Evolutionary conservation across 129 eudicot species (phyloP).

Genomic region (Artemisia argyi): DNA sequence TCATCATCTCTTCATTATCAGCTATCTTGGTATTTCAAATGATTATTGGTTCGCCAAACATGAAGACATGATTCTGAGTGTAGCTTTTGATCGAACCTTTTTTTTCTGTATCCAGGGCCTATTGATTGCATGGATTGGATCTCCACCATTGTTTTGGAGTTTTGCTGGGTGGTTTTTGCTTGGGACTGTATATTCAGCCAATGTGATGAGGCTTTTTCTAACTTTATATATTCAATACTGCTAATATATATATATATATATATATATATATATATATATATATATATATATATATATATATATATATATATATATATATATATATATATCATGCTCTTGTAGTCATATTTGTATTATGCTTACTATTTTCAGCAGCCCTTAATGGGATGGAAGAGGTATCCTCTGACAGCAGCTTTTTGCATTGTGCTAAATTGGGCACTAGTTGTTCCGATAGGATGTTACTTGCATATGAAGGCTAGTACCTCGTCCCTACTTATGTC

Average conservation of each 20-base stretch:
- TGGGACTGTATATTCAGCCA: constrained; percentile 33
- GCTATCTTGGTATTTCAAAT: constrained; percentile 19
- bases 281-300: no score
- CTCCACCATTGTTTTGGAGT: constrained; percentile 27
- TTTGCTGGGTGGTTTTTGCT: constrained; percentile 25
- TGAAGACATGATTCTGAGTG: no score
- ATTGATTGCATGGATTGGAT: constrained; percentile 17
- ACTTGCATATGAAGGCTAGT: constrained; percentile 29
- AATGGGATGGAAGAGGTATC: constrained; percentile 32
- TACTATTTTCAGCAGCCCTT: constrained; percentile 17
- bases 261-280: no score
- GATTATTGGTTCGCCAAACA: no score
- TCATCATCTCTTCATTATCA: constrained; percentile 21
- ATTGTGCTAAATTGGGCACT: constrained; percentile 22
- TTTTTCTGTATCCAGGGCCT: constrained; percentile 2
- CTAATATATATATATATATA: no score
- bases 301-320: no score
- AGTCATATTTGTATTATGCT: neutral
- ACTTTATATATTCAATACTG: neutral
- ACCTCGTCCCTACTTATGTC: neutral
- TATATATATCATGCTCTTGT: no score
- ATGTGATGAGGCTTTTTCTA: constrained; percentile 17
- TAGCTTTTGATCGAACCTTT: no score
- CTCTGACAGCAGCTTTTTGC: constrained; percentile 31
- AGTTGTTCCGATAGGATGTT: constrained; percentile 27